Conservation (phyloP, 768 basidiomycete genomes). For the Plicaturopsis crispa region DNA sequence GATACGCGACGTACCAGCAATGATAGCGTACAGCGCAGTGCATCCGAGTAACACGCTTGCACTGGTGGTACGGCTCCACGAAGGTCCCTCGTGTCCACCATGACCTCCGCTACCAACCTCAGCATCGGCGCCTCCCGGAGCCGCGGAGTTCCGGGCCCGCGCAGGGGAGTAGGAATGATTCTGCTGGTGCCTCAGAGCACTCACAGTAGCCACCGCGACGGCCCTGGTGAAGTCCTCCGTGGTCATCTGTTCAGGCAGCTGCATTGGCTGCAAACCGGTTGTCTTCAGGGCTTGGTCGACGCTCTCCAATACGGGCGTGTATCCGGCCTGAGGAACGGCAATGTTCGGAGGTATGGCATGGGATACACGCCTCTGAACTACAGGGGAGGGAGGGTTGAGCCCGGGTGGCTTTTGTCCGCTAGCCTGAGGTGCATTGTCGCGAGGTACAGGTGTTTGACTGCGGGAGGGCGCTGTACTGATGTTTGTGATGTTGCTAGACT, state of each 20-base stretch:
- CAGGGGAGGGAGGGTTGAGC: conserved; percentile 31
- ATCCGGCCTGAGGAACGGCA: conserved; percentile 24
- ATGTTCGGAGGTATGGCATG: conserved; percentile 36
- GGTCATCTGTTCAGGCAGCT: conserved; percentile 60
- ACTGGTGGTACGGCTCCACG: conserved; percentile 88
- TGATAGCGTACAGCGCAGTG: conserved; percentile 88
- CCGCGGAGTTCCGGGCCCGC: conserved; percentile 34
- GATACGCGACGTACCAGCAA: conserved; percentile 74
- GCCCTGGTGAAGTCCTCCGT: conserved; percentile 90
- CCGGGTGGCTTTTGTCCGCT: conserved; percentile 10
- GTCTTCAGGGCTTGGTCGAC: conserved; percentile 74
- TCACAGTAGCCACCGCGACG: conserved; percentile 91
- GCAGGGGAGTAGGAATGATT: conserved; percentile 40
- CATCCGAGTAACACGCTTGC: conserved; percentile 85
- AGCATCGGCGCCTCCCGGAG: conserved; percentile 16
- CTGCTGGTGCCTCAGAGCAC: conserved; percentile 79
- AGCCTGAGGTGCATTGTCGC: conserved; percentile 11
- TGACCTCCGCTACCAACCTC: conserved; percentile 51
- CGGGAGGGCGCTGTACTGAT: conserved; percentile 25
- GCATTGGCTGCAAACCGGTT: conserved; percentile 35
- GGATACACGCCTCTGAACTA: conserved; percentile 42
- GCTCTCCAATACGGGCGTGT: conserved; percentile 66
- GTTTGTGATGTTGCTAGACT: conserved; percentile 33
- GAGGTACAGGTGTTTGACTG: conserved; percentile 29
- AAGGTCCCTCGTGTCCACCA: conserved; percentile 90